These are phyloP conservation scores for Blepharisma stoltei DNA, from an alignment of 73 alveolate species.

Conservation along the genomic window DNA sequence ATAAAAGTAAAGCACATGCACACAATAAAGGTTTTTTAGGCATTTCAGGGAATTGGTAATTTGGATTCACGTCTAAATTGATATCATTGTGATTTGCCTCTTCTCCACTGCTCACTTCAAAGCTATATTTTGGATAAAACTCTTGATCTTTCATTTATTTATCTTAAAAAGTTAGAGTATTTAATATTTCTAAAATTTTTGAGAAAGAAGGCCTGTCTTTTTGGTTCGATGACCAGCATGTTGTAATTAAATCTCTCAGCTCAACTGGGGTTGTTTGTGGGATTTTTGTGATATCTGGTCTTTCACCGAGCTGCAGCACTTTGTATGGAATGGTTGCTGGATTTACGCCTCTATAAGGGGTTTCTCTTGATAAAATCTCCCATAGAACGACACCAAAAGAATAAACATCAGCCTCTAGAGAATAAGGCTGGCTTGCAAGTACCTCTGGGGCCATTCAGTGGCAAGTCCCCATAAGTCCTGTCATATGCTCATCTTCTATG, in stretches of 20 bases:
- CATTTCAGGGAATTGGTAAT: not conserved
- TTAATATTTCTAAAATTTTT: not conserved
- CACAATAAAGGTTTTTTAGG: constrained; percentile 20
- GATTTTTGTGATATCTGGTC: constrained; percentile 67
- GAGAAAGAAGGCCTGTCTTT: constrained; percentile 9
- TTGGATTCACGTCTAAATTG: not conserved
- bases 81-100: not conserved
- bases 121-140: constrained; percentile 19
- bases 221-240: constrained; percentile 83
- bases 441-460: constrained; percentile 99
- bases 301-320: constrained; percentile 60
- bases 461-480: constrained; percentile 80
- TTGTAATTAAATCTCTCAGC: constrained; percentile 55
- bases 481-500: constrained; percentile 34
- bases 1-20: not conserved
- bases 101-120: not conserved
- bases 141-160: not conserved
- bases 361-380: constrained; percentile 96
- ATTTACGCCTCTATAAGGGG: constrained; percentile 81
- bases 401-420: constrained; percentile 96
- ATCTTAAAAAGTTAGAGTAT: no score
- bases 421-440: constrained; percentile 85
- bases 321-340: constrained; percentile 39
- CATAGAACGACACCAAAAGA: constrained; percentile 94
- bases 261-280: constrained; percentile 70